phyloP scores from a whole-genome alignment of 805 yeast genomes.

The Saccharomyces eubayanus region DNA sequence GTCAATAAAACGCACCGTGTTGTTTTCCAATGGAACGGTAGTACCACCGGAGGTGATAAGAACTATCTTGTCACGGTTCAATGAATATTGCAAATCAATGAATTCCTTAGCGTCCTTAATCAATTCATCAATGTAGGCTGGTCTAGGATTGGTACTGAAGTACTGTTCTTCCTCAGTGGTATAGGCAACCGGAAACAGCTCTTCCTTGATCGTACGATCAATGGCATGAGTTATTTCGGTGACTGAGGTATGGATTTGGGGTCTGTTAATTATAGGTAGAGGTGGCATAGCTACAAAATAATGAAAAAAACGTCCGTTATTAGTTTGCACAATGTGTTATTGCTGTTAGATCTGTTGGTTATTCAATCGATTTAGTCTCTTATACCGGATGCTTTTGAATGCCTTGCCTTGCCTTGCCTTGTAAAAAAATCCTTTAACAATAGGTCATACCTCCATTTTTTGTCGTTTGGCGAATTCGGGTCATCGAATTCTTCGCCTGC shows the following conservation, averaged over 20 bases:
- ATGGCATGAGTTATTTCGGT: constrained; percentile 70
- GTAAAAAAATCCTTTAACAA: background rate
- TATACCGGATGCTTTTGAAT: background rate
- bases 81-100: constrained; percentile 43
- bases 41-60: constrained; percentile 96
- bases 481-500: background rate
- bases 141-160: constrained; percentile 65
- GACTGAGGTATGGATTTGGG: constrained; percentile 49
- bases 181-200: constrained; percentile 61
- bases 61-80: constrained; percentile 48
- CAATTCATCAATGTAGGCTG: constrained; percentile 60
- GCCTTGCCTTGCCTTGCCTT: background rate
- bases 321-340: background rate
- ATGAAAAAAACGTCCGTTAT: background rate
- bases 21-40: constrained; percentile 93
- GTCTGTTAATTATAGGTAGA: background rate
- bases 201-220: constrained; percentile 62
- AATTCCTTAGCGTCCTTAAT: constrained; percentile 51
- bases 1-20: constrained; percentile 93
- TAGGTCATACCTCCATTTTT: background rate
- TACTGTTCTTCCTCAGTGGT: constrained; percentile 64
- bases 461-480: background rate
- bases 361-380: background rate
- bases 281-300: background rate
- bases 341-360: background rate